Evolutionary conservation across 169 alveolate species (phyloP), one percentile per base, ranked within the genome.

Genomic region (Plasmodium vivax): DNA sequence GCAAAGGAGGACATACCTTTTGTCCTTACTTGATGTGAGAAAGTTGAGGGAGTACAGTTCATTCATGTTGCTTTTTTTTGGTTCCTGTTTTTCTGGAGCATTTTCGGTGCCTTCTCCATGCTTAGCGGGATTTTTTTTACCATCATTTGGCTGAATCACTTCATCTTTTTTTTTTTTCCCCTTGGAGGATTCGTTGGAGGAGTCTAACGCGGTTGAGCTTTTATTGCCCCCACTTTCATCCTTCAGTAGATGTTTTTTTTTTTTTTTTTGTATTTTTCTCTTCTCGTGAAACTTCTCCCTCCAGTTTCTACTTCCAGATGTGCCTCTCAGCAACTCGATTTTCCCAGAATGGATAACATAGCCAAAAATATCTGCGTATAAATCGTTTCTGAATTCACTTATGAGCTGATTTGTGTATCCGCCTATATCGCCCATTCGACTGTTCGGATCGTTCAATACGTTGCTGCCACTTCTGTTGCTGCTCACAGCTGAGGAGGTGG

Each of bases 21-120:
- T 82, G 77, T 92, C 92, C n/a, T 92, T 82, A 73, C 45, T 92
- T 81, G 95, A 81, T 75, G 95, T 71, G 14, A 82, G 54, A 83
- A 92, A 92, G 14, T 72, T 81, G 75, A 92, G 77, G 34, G 84
- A 47, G 34, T 92, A 92, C 56, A 82, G 75, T 92, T 82, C 84
- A 77, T 92, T 82, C 71, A 82, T 34, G 58, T 82, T 81, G 82
- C 82, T 82, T 82, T 92, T 92, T 92, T 71, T 82, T 32, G 47
- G 32, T 71, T 71, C 83, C 5, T 43, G 23, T 83, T 43, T 34
- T 14, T 51, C 80, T 34, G 74, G 71, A 6, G 43, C 51, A 10
- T 72, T 47, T 84, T 84, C 38, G 7, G 32, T 41, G 6, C 30
- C 84, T 34, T 77, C 77, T 32, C n/a, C 83, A 51, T 54, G 45